Conservation (phyloP, 2,329 filamentous ascomycete species). For the Cercospora brassicicola region DNA sequence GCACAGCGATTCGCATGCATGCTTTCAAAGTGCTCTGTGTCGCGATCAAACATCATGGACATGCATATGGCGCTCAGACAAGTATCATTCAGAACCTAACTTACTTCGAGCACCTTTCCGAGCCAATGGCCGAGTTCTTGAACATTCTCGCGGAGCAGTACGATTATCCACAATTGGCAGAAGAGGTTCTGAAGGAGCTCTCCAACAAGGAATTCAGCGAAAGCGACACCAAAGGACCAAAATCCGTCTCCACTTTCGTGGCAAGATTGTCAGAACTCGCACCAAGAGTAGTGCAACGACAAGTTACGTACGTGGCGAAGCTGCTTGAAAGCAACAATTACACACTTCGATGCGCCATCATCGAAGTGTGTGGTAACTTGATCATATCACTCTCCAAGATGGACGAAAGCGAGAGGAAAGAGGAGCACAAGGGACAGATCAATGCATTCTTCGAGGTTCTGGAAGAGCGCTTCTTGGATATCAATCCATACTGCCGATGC, state of each 20-base stretch:
- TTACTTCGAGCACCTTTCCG: slow-evolving; percentile 97
- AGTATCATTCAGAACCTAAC: slow-evolving; percentile 96
- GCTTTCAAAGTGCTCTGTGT: slow-evolving; percentile 96
- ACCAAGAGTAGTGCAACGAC: slow-evolving; percentile 89
- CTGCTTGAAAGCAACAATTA: slow-evolving; percentile 97
- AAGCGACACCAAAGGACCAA: slow-evolving; percentile 91
- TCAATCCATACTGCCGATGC: slow-evolving; percentile 94
- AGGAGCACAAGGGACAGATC: slow-evolving; percentile 91
- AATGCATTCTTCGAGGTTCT: slow-evolving; percentile 96
- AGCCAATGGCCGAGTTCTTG: slow-evolving; percentile 97
- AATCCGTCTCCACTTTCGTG: slow-evolving; percentile 92
- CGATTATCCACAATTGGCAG: slow-evolving; percentile 91
- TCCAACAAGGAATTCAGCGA: slow-evolving; percentile 98
- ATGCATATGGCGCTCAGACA: slow-evolving; percentile 94
- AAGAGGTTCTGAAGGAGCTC: slow-evolving; percentile 89
- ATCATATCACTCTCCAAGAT: slow-evolving; percentile 86
- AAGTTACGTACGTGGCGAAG: slow-evolving; percentile 93
- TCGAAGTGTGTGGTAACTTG: slow-evolving; percentile 96
- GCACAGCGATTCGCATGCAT: slow-evolving; percentile 87
- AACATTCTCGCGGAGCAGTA: slow-evolving; percentile 96
- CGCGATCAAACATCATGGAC: slow-evolving; percentile 94
- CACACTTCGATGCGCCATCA: slow-evolving; percentile 86
- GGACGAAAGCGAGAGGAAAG: slow-evolving; percentile 73
- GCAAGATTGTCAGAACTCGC: slow-evolving; percentile 89
- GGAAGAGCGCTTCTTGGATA: slow-evolving; percentile 91